Evolutionary conservation across 371 early-diverging fungal genomes (phyloP), one percentile per base, ranked within the genome.

Genomic region (Rhizopus stolonifer): DNA sequence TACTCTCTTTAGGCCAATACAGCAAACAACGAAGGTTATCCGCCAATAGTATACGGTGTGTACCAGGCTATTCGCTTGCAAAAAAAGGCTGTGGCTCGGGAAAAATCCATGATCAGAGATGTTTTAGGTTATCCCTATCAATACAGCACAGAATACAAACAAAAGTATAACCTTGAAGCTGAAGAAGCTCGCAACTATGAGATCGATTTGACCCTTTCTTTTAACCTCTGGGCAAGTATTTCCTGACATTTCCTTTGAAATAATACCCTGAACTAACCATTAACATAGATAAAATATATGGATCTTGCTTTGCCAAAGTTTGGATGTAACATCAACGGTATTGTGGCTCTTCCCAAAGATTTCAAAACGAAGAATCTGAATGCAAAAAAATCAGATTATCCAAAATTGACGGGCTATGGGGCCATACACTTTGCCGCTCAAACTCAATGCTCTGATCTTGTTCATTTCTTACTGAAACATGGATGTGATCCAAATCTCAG

Each of bases 341-440:
- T 32, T 19, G 48, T 70, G 1, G 52, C 51, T 2, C 52, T 76
- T 9, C 77, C 77, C 2, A 67, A 67, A 38, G 61, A 64, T 14
- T 79, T 62, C 32, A 58, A 60, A n/a, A 53, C 65, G 15, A 40
- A 54, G 0, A 61, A 69, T 18, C 69, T 67, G 8, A 64, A 70
- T 5, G 58, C 66, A 8, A 66, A 61, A 19, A 39, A 17, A 10
- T n/a, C 51, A 8, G 60, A 67, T 0, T 74, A 74, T 44, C 77
- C 80, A 8, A 8, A n/a, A n/a, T 34, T 52, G 5, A 77, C 77
- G 13, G 84, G 82, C 3, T 69, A 64, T 40, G 60, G 63, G 17
- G 64, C 66, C 11, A 56, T 82, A 34, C 80, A 82, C 54, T 58
- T 33, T 67, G 78, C 72, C 49, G 57, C 66, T 7, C 17, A 45